These are phyloP conservation scores for Rhizopogon vinicolor DNA, from an alignment of 768 basidiomycete genomes.

Conservation along the genomic window DNA sequence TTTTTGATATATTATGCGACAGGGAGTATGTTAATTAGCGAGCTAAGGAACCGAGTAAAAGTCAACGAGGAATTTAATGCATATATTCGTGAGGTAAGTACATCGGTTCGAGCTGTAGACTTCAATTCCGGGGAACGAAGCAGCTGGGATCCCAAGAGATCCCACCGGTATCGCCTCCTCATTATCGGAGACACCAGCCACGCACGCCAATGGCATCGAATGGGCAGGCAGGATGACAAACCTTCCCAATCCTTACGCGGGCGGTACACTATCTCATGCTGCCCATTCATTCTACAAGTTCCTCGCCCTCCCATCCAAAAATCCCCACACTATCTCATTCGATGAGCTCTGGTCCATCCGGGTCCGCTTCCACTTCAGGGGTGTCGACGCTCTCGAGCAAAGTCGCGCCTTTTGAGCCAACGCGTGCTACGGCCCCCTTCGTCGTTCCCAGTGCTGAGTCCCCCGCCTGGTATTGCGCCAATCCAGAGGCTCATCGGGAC, in stretches of 20 bases:
- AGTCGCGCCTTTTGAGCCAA: conserved; percentile 53
- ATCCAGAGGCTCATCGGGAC: background rate
- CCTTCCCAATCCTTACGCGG: conserved; percentile 3
- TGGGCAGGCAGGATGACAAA: conserved; percentile 8
- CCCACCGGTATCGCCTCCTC: conserved; percentile 19
- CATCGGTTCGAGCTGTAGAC: no score
- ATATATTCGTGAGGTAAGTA: no score
- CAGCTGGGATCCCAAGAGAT: conserved; percentile 5
- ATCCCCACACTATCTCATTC: conserved; percentile 24
- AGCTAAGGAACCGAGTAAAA: no score
- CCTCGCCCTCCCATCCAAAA: conserved; percentile 2
- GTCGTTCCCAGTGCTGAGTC: conserved; percentile 17
- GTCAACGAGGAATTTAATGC: no score
- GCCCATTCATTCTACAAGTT: conserved; percentile 1
- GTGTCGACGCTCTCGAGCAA: conserved; percentile 45
- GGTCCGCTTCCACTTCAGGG: conserved; percentile 8
- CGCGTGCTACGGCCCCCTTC: no score
- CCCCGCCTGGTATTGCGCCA: conserved; percentile 3
- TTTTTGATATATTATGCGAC: no score
- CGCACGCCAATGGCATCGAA: conserved; percentile 15
- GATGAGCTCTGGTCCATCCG: background rate
- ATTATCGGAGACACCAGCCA: conserved; percentile 22
- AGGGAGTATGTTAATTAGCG: no score
- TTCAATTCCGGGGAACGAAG: no score
- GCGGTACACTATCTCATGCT: background rate